Evolutionary conservation across 371 early-diverging fungal genomes (phyloP), one percentile per base, ranked within the genome.

Genomic region (Dichotomocladium elegans): DNA sequence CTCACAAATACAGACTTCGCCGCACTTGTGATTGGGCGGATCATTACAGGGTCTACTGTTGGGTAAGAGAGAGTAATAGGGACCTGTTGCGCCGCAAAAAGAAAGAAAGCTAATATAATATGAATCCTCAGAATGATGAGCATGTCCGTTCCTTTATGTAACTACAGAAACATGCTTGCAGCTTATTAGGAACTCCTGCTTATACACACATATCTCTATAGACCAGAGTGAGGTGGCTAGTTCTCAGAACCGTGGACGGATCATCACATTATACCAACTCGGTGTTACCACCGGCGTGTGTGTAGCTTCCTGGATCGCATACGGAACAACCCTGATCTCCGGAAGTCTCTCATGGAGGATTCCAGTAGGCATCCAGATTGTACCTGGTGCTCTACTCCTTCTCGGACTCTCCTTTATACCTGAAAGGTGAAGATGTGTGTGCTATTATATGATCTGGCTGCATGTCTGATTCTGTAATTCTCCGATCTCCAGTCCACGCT

Each of bases 141-240:
- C 46, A 61, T 74, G 61, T 63, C 70, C 24, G 61, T 74, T 2
- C 74, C 74, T 27, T 40, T 74, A 46, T 74, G 72, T 72, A 66
- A 61, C 60, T 47, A 17, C 4, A 49, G 26, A 11, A 30, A n/a
- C 37, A 33, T 19, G 22, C 9, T 2, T 15, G 27, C 3, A 14
- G 17, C 31, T 26, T 15, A 9, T 12, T 4, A 30, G 25, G 22
- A 45, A 31, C 9, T n/a, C 4, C 3, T 28, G 10, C n/a, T 19
- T 33, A 21, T 17, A n/a, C n/a, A 24, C 25, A 12, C 12, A 10
- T 4, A 21, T 44, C 40, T 6, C 40, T n/a, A 24, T 35, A 73
- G 73, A 92, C 75, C 91, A 95, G 68, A 85, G 93, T 33, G 94
- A 96, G 54, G 80, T 95, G 7, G 87, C 96, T 4, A 85, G 90